phyloP scores from a whole-genome alignment of 306 rosid genomes.

The Cyclanthera cordifolia region DNA sequence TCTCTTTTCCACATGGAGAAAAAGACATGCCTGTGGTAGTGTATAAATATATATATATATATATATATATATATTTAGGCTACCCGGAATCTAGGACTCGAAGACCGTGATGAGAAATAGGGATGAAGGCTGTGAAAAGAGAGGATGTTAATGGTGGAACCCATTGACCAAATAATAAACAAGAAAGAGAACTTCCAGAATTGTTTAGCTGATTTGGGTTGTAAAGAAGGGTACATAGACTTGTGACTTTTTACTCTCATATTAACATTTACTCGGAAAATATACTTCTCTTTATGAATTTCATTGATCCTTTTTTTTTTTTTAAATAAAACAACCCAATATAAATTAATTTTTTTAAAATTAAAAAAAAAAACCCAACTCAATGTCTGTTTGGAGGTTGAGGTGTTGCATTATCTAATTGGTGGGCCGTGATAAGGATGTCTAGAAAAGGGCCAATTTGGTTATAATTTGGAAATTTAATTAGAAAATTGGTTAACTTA shows the following conservation, averaged over 20 bases:
- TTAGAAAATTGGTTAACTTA: too few relatives aligned
- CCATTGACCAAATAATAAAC: constrained; percentile 7
- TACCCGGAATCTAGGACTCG: background rate
- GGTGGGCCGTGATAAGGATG: too few relatives aligned
- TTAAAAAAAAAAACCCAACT: too few relatives aligned
- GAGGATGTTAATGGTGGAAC: constrained; percentile 1
- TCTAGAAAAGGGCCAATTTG: too few relatives aligned
- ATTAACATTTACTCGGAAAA: background rate
- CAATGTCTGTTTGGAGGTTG: background rate
- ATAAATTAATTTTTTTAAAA: too few relatives aligned
- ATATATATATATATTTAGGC: background rate
- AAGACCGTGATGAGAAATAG: background rate
- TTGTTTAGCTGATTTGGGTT: constrained; percentile 22
- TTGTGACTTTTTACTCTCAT: constrained; percentile 5
- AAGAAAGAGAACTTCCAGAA: constrained; percentile 4
- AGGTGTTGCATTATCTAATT: too few relatives aligned
- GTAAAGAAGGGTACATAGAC: constrained; percentile 18
- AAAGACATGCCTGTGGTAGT: constrained; percentile 10
- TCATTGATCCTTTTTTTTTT: background rate
- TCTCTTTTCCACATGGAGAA: constrained; percentile 19
- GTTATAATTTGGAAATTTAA: too few relatives aligned
- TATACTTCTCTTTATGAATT: background rate
- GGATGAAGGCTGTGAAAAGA: constrained; percentile 6
- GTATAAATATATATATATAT: background rate
- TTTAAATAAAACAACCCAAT: too few relatives aligned